Conservation (phyloP, 768 basidiomycete species). For the Mycena crocata region DNA sequence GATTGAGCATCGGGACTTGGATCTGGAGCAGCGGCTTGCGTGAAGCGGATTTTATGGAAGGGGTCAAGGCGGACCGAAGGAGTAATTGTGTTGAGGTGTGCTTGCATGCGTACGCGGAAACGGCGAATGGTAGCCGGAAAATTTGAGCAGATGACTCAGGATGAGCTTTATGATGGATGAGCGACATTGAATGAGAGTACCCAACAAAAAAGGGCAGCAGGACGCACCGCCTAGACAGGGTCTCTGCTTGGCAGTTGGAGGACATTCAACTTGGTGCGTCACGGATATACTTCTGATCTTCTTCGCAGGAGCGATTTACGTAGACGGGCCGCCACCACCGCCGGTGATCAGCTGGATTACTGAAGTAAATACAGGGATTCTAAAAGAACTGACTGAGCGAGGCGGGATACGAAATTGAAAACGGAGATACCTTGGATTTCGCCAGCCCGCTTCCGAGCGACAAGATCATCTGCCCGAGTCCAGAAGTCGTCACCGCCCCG, state of each 20-base stretch:
- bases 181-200: not conserved
- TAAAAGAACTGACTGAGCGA: too few species aligned
- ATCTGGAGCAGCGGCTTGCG: not conserved
- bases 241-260: too few species aligned
- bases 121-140: not conserved
- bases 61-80: not conserved
- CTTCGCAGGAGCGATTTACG: conserved; percentile 16
- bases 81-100: not conserved
- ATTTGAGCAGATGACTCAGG: conserved; percentile 13
- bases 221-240: not conserved
- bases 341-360: too few species aligned
- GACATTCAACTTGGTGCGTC: too few species aligned
- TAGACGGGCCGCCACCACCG: too few species aligned
- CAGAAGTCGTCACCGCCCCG: not conserved
- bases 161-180: not conserved
- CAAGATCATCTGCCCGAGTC: not conserved
- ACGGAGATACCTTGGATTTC: not conserved
- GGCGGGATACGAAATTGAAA: too few species aligned
- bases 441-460: not conserved
- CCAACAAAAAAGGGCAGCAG: not conserved
- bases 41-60: not conserved
- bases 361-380: too few species aligned
- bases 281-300: conserved; percentile 22
- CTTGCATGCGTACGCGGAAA: not conserved
- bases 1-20: not conserved